Base-by-base conservation (phyloP, 2,329 filamentous ascomycete genomes). In the Venturia effusa region DNA sequence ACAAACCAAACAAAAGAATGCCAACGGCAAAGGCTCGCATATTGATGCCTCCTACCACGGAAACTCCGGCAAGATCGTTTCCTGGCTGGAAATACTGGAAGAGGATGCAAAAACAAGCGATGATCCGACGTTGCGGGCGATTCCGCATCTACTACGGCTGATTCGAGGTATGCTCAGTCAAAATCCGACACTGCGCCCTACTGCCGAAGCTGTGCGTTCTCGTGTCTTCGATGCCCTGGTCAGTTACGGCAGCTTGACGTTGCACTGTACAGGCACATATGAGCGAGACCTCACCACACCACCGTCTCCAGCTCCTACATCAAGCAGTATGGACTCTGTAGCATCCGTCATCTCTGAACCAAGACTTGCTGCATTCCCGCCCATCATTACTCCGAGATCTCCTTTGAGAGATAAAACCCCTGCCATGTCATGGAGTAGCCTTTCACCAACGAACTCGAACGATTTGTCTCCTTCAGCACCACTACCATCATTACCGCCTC, bases 21-120 rank as follows among this genome's bases (percentile, higher is more conserved):
- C 76, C 48, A 39, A 71, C 67, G 64, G 39, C 13, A 74, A 70
- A 64, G 84, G 84, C 15, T 85, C 84, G 6, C 81, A 87, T 1
- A 80, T 82, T 8, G 88, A 91, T 73, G 81, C 86, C 0, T 89
- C 86, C 0, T 92, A 89, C 72, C 88, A 91, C 73, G 83, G 83
- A 67, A 89, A 90, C 68, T 77, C 88, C 0, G 81, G 83, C 19
- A 87, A 88, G 72, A 81, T 90, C 1, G 83, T 88, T 67, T 79
- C 79, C 17, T 92, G 88, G 88, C 87, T 89, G 77, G 76, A 77
- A 0, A 74, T 74, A 1, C 75, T 90, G 4, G 82, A 83, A 39
- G 83, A 83, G 65, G 83, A 87, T n/a, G 70, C 71, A 39, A 68
- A 73, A 41, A 7, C 45, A 11, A 39, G 32, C 34, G 70, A 75